Evolutionary conservation across 805 yeast species (phyloP).

Genomic region (Ogataea degrootiae): DNA sequence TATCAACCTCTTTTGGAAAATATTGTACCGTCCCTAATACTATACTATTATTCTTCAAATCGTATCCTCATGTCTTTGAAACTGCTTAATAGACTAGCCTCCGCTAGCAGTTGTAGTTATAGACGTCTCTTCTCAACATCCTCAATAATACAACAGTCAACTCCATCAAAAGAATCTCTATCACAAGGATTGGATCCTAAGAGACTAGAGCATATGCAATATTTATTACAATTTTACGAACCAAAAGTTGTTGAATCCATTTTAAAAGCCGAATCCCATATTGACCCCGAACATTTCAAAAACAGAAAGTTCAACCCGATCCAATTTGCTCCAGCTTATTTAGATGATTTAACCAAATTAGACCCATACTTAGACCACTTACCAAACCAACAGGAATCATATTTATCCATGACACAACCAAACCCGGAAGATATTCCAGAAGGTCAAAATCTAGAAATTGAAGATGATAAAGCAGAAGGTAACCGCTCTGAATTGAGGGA

Average conservation of each 20-base stretch:
- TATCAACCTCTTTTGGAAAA: no score
- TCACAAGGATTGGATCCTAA: conserved; percentile 18
- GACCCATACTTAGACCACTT: conserved; percentile 76
- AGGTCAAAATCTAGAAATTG: conserved; percentile 18
- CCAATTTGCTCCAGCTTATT: conserved; percentile 64
- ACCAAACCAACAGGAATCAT: conserved; percentile 21
- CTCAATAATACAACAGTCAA: conserved; percentile 1
- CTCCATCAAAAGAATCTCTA: background rate
- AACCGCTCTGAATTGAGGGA: conserved; percentile 25
- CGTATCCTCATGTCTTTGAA: background rate
- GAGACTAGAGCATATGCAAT: conserved; percentile 42
- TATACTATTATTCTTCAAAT: no score
- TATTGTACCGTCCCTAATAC: no score
- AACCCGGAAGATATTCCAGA: conserved; percentile 21
- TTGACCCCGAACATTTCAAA: conserved; percentile 59
- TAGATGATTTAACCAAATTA: conserved; percentile 63
- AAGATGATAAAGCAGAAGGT: conserved; percentile 10
- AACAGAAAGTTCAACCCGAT: conserved; percentile 37
- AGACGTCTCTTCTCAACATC: conserved; percentile 13
- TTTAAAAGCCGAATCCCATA: conserved; percentile 69
- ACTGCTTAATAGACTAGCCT: background rate
- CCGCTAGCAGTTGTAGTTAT: background rate
- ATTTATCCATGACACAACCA: conserved; percentile 23
- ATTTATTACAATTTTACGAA: conserved; percentile 71
- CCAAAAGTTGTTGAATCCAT: conserved; percentile 79